phyloP scores from a whole-genome alignment of 2,329 filamentous ascomycete genomes.

The Clathrospora elynae region DNA sequence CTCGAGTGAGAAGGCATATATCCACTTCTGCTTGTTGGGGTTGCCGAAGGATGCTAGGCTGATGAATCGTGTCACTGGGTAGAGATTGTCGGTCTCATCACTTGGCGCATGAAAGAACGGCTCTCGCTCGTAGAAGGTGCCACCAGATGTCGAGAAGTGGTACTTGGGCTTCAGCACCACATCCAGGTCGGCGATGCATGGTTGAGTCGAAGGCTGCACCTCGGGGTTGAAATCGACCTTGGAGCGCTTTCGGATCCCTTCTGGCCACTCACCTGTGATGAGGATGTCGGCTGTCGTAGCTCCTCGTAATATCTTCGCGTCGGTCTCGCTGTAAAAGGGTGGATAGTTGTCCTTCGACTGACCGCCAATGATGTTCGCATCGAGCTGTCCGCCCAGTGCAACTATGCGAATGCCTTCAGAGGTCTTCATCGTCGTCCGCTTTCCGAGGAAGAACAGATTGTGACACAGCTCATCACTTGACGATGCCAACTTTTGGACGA shows the following conservation, averaged over 20 bases:
- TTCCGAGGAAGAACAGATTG: constrained; percentile 88
- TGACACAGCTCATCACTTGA: constrained; percentile 74
- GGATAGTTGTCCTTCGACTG: constrained; percentile 73
- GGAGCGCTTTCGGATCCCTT: constrained; percentile 71
- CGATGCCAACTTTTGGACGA: constrained; percentile 74
- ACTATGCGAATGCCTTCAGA: constrained; percentile 87
- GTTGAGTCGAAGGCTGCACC: constrained; percentile 60
- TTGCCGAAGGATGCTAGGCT: constrained; percentile 83
- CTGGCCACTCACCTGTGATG: constrained; percentile 85
- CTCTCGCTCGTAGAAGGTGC: constrained; percentile 85
- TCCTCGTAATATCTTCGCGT: constrained; percentile 75
- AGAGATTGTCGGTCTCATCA: constrained; percentile 56
- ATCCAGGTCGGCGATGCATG: constrained; percentile 78
- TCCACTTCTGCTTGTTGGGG: constrained; percentile 73
- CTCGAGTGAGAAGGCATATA: constrained; percentile 73
- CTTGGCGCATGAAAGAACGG: constrained; percentile 76
- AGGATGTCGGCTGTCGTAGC: constrained; percentile 84
- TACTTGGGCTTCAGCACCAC: constrained; percentile 85
- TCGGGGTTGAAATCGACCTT: constrained; percentile 64
- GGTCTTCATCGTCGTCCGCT: constrained; percentile 85
- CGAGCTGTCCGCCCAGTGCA: constrained; percentile 76
- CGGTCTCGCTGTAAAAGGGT: constrained; percentile 77
- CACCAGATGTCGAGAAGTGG: constrained; percentile 75
- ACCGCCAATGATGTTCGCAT: constrained; percentile 64
- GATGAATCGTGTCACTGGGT: constrained; percentile 82